Conservation (phyloP, 2,329 filamentous ascomycete genomes). For the Didymella glomerata region DNA sequence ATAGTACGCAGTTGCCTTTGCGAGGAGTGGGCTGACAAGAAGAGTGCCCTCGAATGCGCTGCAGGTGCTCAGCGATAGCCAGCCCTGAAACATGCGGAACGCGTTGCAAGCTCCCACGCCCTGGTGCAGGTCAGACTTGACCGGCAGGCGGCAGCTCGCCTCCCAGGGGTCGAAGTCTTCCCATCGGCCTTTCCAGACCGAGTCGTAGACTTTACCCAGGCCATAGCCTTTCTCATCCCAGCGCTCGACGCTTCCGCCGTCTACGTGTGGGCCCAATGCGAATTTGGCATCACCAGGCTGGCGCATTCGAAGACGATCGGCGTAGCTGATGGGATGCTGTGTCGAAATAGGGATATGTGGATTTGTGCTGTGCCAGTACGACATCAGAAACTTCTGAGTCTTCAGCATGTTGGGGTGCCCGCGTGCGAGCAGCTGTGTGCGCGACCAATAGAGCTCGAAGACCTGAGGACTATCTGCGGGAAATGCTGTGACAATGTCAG, state of each 20-base stretch:
- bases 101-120: slow-evolving; percentile 83
- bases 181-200: slow-evolving; percentile 78
- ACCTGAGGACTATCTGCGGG: slow-evolving; percentile 60
- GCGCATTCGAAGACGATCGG: slow-evolving; percentile 61
- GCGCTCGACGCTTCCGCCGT: slow-evolving; percentile 61
- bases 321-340: slow-evolving; percentile 59
- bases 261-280: slow-evolving; percentile 65
- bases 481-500: slow-evolving; percentile 50
- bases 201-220: slow-evolving; percentile 71
- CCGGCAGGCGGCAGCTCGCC: slow-evolving; percentile 71
- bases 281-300: slow-evolving; percentile 63
- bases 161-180: slow-evolving; percentile 86
- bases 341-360: slow-evolving; percentile 55
- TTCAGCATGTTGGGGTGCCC: slow-evolving; percentile 58
- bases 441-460: slow-evolving; percentile 62
- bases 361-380: slow-evolving; percentile 58
- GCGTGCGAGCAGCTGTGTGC: slow-evolving; percentile 57
- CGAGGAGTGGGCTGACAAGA: slow-evolving; percentile 79
- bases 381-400: slow-evolving; percentile 58
- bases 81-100: slow-evolving; percentile 90
- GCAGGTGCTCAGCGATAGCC: slow-evolving; percentile 80
- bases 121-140: slow-evolving; percentile 78
- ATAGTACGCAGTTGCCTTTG: slow-evolving; percentile 78
- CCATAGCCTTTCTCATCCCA: slow-evolving; percentile 70
- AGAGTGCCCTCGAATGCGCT: slow-evolving; percentile 80